phyloP scores from a whole-genome alignment of 1,284 basidiomycete species.

The Phlebopus sp. region DNA sequence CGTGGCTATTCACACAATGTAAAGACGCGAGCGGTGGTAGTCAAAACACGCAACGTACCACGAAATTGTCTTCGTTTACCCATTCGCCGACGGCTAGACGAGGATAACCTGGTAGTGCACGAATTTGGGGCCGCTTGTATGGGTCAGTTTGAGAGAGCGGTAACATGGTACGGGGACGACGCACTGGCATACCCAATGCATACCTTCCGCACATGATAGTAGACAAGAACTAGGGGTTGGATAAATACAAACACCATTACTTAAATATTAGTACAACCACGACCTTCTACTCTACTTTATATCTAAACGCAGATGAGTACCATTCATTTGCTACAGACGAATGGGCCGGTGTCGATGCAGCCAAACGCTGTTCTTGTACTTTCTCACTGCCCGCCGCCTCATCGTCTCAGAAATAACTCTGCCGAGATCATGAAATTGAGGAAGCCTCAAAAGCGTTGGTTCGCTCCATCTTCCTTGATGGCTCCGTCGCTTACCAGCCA shows the following conservation, averaged over 20 bases:
- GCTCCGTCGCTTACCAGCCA: slow-evolving; percentile 5
- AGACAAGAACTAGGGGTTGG: too few relatives aligned
- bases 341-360: too few relatives aligned
- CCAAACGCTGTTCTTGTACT: neutral
- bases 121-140: slow-evolving; percentile 35
- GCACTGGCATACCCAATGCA: slow-evolving; percentile 51
- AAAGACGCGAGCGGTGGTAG: neutral
- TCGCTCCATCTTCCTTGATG: neutral
- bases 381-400: neutral
- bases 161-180: slow-evolving; percentile 9
- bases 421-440: neutral
- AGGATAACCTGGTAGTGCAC: slow-evolving; percentile 41
- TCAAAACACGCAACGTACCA: slow-evolving; percentile 35
- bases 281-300: too few relatives aligned
- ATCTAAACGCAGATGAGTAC: too few relatives aligned
- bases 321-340: too few relatives aligned
- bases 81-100: slow-evolving; percentile 53
- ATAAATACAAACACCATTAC: too few relatives aligned
- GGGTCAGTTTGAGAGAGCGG: neutral
- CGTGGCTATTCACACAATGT: slow-evolving; percentile 35
- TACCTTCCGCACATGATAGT: slow-evolving; percentile 61
- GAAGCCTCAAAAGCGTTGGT: neutral
- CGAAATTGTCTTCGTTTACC: slow-evolving; percentile 58
- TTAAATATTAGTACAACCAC: too few relatives aligned
- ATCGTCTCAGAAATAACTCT: slow-evolving; percentile 2